Evolutionary conservation across 257 asterid genomes (phyloP).

Genomic region (Perilla frutescens): DNA sequence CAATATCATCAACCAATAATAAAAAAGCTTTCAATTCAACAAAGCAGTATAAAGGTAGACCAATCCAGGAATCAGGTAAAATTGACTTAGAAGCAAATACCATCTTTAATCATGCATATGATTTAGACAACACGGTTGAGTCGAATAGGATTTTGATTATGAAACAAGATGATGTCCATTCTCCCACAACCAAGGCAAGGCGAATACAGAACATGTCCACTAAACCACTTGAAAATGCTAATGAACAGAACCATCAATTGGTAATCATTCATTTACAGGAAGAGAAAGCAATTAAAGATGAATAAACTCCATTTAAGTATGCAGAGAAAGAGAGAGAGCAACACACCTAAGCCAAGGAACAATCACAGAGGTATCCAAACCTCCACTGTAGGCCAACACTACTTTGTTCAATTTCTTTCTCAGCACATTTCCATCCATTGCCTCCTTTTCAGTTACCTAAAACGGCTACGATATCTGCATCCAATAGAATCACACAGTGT

Average conservation of each 20-base stretch:
- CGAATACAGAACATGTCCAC: not conserved
- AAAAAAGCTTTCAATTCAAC: not conserved
- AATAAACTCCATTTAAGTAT: not conserved
- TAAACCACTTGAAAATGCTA: too few relatives aligned
- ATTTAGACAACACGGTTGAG: not conserved
- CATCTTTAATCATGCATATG: not conserved
- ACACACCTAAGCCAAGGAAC: slow-evolving; percentile 96
- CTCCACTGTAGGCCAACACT: slow-evolving; percentile 95
- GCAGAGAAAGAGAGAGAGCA: not conserved
- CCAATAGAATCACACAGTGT: slow-evolving; percentile 6
- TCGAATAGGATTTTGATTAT: not conserved
- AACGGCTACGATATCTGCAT: slow-evolving; percentile 64
- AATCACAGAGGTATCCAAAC: slow-evolving; percentile 95
- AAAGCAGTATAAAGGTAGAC: not conserved
- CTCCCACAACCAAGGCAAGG: not conserved
- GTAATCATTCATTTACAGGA: not conserved
- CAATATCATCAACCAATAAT: not conserved
- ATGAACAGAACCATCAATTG: too few relatives aligned
- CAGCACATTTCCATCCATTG: slow-evolving; percentile 51
- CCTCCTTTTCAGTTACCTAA: slow-evolving; percentile 55
- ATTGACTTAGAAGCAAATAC: not conserved
- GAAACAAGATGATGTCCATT: not conserved
- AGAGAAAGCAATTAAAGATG: not conserved
- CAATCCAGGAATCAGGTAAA: not conserved
- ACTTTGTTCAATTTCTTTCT: slow-evolving; percentile 80